Evolutionary conservation across 148 eudicot genomes (phyloP), one percentile per base, ranked within the genome.

Genomic region (Persicaria tinctoria): DNA sequence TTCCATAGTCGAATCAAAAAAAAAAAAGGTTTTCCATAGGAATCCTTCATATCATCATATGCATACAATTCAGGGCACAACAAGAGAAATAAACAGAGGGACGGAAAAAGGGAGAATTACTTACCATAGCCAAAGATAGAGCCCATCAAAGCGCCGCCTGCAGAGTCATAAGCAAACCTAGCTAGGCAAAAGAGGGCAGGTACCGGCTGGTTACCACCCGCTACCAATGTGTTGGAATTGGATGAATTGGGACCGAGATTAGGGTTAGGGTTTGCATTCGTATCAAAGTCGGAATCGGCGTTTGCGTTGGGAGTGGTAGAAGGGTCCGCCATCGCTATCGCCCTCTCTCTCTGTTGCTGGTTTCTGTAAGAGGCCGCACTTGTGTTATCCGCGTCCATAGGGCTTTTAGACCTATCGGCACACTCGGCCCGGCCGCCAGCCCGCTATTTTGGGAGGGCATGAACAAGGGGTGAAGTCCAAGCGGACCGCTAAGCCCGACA

Each of bases 61-160:
- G 64, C 64, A 59, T 4, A 20, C 38, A 59, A 59, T 18, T 59
- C 8, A 10, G 9, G 16, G 32, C 6, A 17, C 8, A 51, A 3
- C 54, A 23, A 41, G 13, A 47, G 16, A 55, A n/a, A 38, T 1
- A 53, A 13, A 53, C 6, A 5, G 68, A 70, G 50, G 51, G 54
- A 63, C 41, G 41, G 23, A 51, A 10, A 68, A 49, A 60, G 51
- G 46, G 4, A 13, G 63, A n/a, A 66, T 66, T 1, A 9, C 70
- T 38, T 51, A 89, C 93, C 88, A 63, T 78, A 85, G 68, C 92
- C 92, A 56, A 89, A 86, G 73, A 89, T 59, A 75, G 92, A 89
- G 60, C 92, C 92, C 92, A 89, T 85, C 18, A 85, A 75, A 72
- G 86, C 90, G 46, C 92, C 90, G 13, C 76, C 85, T 17, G 84